A percentile compares a stretch with the other conserved stretches of the same genome.
Evolutionary conservation across 2,329 filamentous ascomycete genomes (phyloP).

Genomic region (Apiospora saccharicola): DNA sequence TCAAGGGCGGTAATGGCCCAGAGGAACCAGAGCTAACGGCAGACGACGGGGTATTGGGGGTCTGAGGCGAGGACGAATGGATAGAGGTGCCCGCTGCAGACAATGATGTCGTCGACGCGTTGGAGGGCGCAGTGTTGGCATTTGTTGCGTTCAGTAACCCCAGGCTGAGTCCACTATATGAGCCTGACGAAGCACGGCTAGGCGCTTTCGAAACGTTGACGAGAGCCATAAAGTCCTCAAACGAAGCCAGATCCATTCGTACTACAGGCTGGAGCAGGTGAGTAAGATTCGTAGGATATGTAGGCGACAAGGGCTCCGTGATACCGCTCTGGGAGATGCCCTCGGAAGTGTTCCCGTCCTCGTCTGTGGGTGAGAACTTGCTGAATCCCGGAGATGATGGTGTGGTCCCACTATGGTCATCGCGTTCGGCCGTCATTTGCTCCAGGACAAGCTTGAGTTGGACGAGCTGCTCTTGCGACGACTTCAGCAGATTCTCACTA

Average conservation of each 20-base stretch:
- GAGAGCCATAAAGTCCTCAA: slow-evolving; percentile 84
- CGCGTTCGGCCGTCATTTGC: slow-evolving; percentile 76
- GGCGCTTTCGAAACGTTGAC: slow-evolving; percentile 70
- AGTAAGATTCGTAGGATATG: slow-evolving; percentile 75
- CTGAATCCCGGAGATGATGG: slow-evolving; percentile 83
- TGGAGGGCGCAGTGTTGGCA: slow-evolving; percentile 59
- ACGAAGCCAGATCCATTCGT: slow-evolving; percentile 80
- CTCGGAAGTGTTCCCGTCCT: slow-evolving; percentile 49
- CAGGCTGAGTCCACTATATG: slow-evolving; percentile 69
- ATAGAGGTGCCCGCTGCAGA: slow-evolving; percentile 54
- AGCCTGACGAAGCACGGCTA: slow-evolving; percentile 76
- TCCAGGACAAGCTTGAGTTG: slow-evolving; percentile 95
- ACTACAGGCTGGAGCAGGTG: slow-evolving; percentile 86
- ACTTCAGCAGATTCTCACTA: slow-evolving; percentile 83
- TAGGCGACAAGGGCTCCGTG: slow-evolving; percentile 57
- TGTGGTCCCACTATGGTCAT: slow-evolving; percentile 77
- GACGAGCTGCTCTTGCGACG: slow-evolving; percentile 90
- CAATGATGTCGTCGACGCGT: slow-evolving; percentile 67
- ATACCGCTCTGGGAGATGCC: slow-evolving; percentile 46
- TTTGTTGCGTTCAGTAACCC: slow-evolving; percentile 59
- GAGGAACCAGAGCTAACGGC: slow-evolving; percentile 54
- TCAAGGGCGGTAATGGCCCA: slow-evolving; percentile 67
- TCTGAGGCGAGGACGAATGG: slow-evolving; percentile 62
- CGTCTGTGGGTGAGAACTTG: slow-evolving; percentile 68
- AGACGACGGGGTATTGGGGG: slow-evolving; percentile 65